phyloP scores from a whole-genome alignment of 148 eudicot genomes.

The Hydrangea macrophylla region DNA sequence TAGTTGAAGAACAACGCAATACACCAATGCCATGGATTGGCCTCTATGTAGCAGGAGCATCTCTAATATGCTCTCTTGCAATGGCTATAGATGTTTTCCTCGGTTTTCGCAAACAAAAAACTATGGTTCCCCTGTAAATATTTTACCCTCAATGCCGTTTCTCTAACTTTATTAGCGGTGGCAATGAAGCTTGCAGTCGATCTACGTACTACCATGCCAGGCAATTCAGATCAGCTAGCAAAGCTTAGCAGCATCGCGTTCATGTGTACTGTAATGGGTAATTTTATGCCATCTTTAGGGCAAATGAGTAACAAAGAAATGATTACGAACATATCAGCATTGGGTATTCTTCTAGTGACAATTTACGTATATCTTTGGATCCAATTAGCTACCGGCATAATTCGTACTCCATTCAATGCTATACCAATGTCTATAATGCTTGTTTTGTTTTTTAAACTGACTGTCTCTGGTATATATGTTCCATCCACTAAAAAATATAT shows the following conservation, averaged over 20 bases:
- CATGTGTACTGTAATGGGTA: slow-evolving; percentile 14
- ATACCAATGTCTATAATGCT: not conserved
- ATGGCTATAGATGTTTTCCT: too few species aligned
- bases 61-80: too few species aligned
- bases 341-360: slow-evolving; percentile 23
- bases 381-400: slow-evolving; percentile 16
- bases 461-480: slow-evolving; percentile 8
- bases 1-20: too few species aligned
- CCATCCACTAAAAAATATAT: slow-evolving; percentile 13
- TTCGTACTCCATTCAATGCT: slow-evolving; percentile 8
- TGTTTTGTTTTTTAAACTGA: slow-evolving; percentile 1
- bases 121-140: slow-evolving; percentile 1
- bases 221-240: slow-evolving; percentile 15
- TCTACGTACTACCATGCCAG: slow-evolving; percentile 16
- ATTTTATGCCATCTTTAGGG: too few species aligned
- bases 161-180: slow-evolving; percentile 12
- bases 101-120: too few species aligned
- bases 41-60: too few species aligned
- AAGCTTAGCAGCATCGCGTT: slow-evolving; percentile 19
- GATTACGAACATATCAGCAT: slow-evolving; percentile 19
- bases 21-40: too few species aligned
- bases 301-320: too few species aligned
- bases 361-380: slow-evolving; percentile 14
- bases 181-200: slow-evolving; percentile 21
- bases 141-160: slow-evolving; percentile 15